Evolutionary conservation across 495 filamentous ascomycete species (phyloP).

Genomic region (Melanomma pulvis-pyrius): DNA sequence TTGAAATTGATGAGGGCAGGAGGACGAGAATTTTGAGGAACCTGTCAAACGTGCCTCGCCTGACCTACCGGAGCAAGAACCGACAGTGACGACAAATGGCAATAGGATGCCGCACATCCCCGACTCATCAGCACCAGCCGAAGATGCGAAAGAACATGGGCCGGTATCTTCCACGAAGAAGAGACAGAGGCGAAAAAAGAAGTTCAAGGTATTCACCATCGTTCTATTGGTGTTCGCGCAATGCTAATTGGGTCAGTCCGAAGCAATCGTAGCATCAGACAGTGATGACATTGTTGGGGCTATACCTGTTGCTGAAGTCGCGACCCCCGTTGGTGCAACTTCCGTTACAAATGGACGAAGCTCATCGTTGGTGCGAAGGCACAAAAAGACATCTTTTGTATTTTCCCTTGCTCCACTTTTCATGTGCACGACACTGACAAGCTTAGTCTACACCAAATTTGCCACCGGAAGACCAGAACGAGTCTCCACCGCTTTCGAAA

Average conservation of each 20-base stretch:
- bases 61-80: background rate
- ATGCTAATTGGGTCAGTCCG: background rate
- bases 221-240: too few relatives aligned
- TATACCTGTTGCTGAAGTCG: background rate
- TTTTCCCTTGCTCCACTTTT: background rate
- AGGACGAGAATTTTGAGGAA: slow-evolving; percentile 10
- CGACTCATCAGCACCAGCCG: background rate
- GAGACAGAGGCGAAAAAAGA: slow-evolving; percentile 3
- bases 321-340: background rate
- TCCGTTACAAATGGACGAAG: background rate
- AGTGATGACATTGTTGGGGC: slow-evolving; percentile 7
- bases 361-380: slow-evolving; percentile 4
- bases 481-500: background rate
- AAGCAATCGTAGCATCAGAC: background rate
- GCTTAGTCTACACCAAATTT: background rate
- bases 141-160: slow-evolving; percentile 5
- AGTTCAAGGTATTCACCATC: background rate
- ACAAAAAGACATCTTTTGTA: slow-evolving; percentile 4
- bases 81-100: slow-evolving; percentile 22
- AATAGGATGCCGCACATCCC: slow-evolving; percentile 1
- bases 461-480: background rate
- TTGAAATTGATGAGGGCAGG: slow-evolving; percentile 14
- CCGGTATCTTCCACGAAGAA: background rate
- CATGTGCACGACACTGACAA: background rate
- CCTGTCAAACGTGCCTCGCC: slow-evolving; percentile 9